Base-by-base conservation (phyloP, 2,329 filamentous ascomycete species). In the Myriosclerotinia duriaeana region DNA sequence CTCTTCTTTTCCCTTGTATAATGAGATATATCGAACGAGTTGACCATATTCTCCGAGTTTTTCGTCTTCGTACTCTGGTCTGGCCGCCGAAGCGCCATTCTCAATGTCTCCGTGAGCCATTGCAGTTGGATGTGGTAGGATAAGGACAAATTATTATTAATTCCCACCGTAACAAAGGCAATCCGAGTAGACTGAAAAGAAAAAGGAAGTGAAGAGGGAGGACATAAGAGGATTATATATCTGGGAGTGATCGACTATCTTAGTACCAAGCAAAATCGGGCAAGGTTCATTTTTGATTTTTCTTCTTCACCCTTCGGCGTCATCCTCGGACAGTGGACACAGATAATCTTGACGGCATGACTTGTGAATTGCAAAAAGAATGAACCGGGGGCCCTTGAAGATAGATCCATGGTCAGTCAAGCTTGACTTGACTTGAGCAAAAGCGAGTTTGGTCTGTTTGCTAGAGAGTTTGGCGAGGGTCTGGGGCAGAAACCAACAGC, bases 21-120 rank as follows among this genome's bases (percentile, higher is more conserved):
- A 86, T 71, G 85, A 87, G 77, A 89, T 89, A 80, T 87, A 89
- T 74, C 86, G 84, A 76, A 88, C 86, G 64, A 89, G 80, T 64
- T 86, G 85, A 71, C 84, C 83, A 78, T 89, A 89, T 78, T 89
- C 87, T 77, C 88, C 86, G 78, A 73, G 64, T 44, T 74, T 72
- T 20, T 71, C 69, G 66, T 71, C 70, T 66, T 74, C 70, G 53
- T 69, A 54, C 17, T 66, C 58, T 17, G 50, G 65, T 53, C 56
- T 53, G 48, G 48, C 64, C 8, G 59, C 64, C 56, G 50, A 30
- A 46, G 58, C 58, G 65, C 60, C 65, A 34, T 66, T 66, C 15
- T 63, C 52, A 54, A 61, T 38, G 50, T 66, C 64, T 58, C 63
- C 63, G 34, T 50, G 40, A 59, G 56, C 64, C 64, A 66, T 66